A percentile compares a stretch with the other conserved stretches of the same genome.
Evolutionary conservation across 352 stramenopile genomes (phyloP).

Genomic region (Hyaloperonospora brassicae): DNA sequence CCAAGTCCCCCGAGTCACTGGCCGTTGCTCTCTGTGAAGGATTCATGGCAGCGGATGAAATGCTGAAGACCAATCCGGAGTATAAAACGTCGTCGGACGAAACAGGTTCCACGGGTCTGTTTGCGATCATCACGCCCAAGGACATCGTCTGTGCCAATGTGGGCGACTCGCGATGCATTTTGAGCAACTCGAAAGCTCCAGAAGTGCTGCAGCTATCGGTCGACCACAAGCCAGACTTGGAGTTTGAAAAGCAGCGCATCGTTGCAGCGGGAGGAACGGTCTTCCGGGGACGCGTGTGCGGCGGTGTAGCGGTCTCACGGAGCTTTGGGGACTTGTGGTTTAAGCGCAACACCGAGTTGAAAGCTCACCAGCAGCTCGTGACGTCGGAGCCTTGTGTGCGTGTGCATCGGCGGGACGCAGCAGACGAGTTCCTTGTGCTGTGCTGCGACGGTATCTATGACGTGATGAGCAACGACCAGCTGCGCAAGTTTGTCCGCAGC

Average conservation of each 20-base stretch:
- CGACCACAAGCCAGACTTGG: slow-evolving; percentile 80
- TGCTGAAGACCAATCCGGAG: slow-evolving; percentile 63
- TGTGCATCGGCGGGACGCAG: slow-evolving; percentile 53
- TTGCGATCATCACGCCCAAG: slow-evolving; percentile 74
- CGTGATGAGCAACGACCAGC: slow-evolving; percentile 91
- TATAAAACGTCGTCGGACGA: slow-evolving; percentile 60
- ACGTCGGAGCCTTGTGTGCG: slow-evolving; percentile 77
- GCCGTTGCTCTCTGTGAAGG: slow-evolving; percentile 64
- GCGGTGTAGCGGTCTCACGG: slow-evolving; percentile 74
- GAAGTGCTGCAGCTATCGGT: slow-evolving; percentile 76
- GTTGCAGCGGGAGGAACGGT: slow-evolving; percentile 73
- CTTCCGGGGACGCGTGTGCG: slow-evolving; percentile 77
- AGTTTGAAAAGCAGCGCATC: slow-evolving; percentile 84
- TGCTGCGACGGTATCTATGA: slow-evolving; percentile 93
- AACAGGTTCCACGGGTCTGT: slow-evolving; percentile 72
- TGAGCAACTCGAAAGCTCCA: slow-evolving; percentile 65
- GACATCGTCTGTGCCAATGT: slow-evolving; percentile 81
- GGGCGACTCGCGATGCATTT: slow-evolving; percentile 76
- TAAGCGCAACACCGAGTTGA: slow-evolving; percentile 73
- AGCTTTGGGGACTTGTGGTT: slow-evolving; percentile 87
- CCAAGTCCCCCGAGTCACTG: slow-evolving; percentile 62
- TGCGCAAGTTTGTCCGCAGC: slow-evolving; percentile 83
- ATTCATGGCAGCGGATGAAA: slow-evolving; percentile 67
- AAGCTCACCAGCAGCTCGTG: slow-evolving; percentile 78
- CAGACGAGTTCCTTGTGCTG: slow-evolving; percentile 90